Evolutionary conservation across 2,329 filamentous ascomycete genomes (phyloP).

Genomic region (Elsinoe fawcettii): DNA sequence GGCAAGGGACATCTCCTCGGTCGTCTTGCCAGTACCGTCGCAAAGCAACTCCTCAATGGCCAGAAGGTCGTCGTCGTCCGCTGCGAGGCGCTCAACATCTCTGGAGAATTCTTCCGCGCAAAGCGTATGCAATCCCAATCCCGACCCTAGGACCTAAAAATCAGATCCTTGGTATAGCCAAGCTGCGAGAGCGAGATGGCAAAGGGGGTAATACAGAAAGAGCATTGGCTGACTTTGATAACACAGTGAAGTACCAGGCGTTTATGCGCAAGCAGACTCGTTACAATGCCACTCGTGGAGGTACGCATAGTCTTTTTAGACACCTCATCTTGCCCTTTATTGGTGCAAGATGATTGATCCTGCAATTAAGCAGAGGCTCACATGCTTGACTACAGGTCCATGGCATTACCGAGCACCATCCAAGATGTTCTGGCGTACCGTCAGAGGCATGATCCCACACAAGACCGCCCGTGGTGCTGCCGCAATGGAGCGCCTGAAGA

Average conservation of each 20-base stretch:
- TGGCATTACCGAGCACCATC: conserved; percentile 99
- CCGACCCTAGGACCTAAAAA: background rate
- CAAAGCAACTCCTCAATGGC: conserved; percentile 97
- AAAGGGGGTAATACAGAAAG: conserved; percentile 15
- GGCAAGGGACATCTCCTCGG: conserved; percentile 99
- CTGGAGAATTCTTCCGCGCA: conserved; percentile 99
- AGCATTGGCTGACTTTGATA: conserved; percentile 20
- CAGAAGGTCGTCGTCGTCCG: conserved; percentile 99
- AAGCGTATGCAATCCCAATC: conserved; percentile 76
- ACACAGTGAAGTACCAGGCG: conserved; percentile 98
- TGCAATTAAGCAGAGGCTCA: conserved; percentile 24
- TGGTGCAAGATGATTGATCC: conserved; percentile 14
- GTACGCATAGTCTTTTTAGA: conserved; percentile 46
- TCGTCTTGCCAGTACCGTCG: conserved; percentile 94
- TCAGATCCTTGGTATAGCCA: background rate
- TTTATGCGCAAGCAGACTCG: conserved; percentile 99
- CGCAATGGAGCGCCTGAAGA: conserved; percentile 97
- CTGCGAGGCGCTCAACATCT: conserved; percentile 99
- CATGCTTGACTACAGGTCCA: conserved; percentile 55
- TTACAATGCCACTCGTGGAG: conserved; percentile 98
- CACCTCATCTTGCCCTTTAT: conserved; percentile 16
- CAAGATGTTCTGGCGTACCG: conserved; percentile 99
- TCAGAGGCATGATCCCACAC: conserved; percentile 99
- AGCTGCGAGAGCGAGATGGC: conserved; percentile 13
- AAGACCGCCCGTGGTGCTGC: conserved; percentile 97